These are phyloP conservation scores for Coniochaeta ligniaria DNA, from an alignment of 2,329 filamentous ascomycete species.

Conservation along the genomic window DNA sequence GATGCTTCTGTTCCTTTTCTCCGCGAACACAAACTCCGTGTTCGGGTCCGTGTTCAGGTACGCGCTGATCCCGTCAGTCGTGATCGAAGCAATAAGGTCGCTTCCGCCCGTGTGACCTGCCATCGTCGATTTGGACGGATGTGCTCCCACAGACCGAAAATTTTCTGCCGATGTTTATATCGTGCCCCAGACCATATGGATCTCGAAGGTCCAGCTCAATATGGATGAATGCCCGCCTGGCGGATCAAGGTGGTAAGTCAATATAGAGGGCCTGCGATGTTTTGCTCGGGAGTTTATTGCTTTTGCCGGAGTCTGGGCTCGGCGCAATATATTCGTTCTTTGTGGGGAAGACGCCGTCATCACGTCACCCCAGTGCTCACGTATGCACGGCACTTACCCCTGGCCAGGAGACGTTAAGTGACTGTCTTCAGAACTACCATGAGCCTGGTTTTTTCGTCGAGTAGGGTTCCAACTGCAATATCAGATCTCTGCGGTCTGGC, in stretches of 20 bases:
- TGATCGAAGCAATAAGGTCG: neutral
- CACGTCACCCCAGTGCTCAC: neutral
- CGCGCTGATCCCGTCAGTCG: neutral
- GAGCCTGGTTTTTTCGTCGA: conserved; percentile 4
- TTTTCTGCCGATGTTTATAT: neutral
- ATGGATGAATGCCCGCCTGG: conserved; percentile 1
- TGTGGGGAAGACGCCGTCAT: conserved; percentile 4
- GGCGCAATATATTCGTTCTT: conserved; percentile 3
- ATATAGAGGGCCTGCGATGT: neutral
- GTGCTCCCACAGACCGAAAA: neutral
- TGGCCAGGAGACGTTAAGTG: neutral
- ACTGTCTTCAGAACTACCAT: neutral
- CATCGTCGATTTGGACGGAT: neutral
- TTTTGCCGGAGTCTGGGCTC: neutral
- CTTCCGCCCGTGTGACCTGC: neutral
- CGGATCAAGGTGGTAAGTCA: neutral
- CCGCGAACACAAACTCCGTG: neutral
- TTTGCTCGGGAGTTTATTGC: neutral
- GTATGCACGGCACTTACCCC: conserved; percentile 1
- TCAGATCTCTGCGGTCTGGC: neutral
- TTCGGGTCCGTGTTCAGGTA: neutral
- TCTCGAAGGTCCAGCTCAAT: neutral
- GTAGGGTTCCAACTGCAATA: neutral
- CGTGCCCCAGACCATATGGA: neutral
- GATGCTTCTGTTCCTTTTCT: neutral